Evolutionary conservation across 306 rosid species (phyloP), one percentile per base, ranked within the genome.

Genomic region (Cicer judaicum): DNA sequence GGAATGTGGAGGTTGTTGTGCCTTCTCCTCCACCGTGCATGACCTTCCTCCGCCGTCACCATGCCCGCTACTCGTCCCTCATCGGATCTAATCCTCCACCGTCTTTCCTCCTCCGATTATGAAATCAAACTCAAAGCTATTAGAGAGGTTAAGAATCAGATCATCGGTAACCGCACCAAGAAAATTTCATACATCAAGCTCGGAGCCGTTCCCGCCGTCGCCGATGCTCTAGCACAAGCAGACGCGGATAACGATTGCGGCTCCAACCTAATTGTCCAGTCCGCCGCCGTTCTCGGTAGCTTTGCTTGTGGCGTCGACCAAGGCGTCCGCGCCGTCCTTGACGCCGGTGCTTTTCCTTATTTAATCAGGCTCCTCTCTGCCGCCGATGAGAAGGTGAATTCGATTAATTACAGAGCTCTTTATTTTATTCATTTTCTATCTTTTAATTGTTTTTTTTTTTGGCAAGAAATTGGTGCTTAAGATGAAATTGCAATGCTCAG

Each of bases 81-180:
- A 56, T 83, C 92, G 75, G 85, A 89, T 71, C 90, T 82, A 70
- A 90, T 91, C 73, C 78, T 91, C 41, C 75, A 74, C 73, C 95
- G 96, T 29, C 86, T 94, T 14, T 36, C 83, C 54, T 90, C 96
- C 19, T 46, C 87, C 29, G 96, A 91, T 72, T 56, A 79, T 62
- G 80, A 87, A 39, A 78, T 90, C 71, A 90, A 87, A 84, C 86
- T 94, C 72, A 88, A 88, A 80, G 93, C 98, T 18, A 90, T 91
- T 78, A 70, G 97, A 46, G 96, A 94, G 78, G 86, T 94, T 52
- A 94, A 94, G 83, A 94, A 94, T 67, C 91, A 82, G 84, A 92
- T 94, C 82, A 94, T 94, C 80, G 97, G 96, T 1, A 94, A 94
- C 82, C 97, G 95, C n/a, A 94, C 99, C 14, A 92, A 88, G 86